A percentile compares a stretch with the other conserved stretches of the same genome.
Evolutionary conservation across 2,329 filamentous ascomycete genomes (phyloP).

Genomic region (Alternaria metachromatica): DNA sequence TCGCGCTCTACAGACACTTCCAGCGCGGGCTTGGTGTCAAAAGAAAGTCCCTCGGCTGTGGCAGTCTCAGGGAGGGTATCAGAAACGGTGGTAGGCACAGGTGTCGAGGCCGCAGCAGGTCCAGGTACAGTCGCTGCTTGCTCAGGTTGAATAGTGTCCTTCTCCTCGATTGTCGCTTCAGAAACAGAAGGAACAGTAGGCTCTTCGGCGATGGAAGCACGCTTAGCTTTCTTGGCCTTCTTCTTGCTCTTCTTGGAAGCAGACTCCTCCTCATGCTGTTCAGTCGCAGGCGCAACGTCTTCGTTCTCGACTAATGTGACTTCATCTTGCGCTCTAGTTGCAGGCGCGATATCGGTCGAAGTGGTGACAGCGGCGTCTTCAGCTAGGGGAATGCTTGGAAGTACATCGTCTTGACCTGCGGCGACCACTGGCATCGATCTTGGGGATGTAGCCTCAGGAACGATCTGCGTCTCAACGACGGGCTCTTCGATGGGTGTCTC

Average conservation of each 20-base stretch:
- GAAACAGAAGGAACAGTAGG: not conserved
- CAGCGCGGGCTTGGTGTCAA: not conserved
- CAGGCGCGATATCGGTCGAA: not conserved
- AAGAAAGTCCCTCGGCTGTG: not conserved
- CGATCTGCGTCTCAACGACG: not conserved
- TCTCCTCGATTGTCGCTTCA: not conserved
- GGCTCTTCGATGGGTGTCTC: constrained; percentile 2
- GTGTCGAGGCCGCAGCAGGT: not conserved
- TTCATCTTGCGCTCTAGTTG: not conserved
- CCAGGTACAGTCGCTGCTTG: not conserved
- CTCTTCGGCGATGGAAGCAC: constrained; percentile 15
- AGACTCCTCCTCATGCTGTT: constrained; percentile 9
- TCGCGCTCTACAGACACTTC: not conserved
- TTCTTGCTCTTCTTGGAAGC: constrained; percentile 30
- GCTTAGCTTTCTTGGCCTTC: constrained; percentile 29
- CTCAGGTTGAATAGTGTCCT: not conserved
- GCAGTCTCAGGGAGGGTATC: not conserved
- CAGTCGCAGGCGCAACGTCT: not conserved
- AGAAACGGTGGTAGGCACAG: not conserved
- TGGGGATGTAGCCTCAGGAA: constrained; percentile 1
- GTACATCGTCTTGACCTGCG: not conserved
- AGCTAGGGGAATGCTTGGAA: not conserved
- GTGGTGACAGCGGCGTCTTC: not conserved
- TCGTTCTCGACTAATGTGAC: not conserved
- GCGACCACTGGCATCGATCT: constrained; percentile 2